Evolutionary conservation across 164 flowering plant genomes (phyloP).

Genomic region (Aristolochia fimbriata): DNA sequence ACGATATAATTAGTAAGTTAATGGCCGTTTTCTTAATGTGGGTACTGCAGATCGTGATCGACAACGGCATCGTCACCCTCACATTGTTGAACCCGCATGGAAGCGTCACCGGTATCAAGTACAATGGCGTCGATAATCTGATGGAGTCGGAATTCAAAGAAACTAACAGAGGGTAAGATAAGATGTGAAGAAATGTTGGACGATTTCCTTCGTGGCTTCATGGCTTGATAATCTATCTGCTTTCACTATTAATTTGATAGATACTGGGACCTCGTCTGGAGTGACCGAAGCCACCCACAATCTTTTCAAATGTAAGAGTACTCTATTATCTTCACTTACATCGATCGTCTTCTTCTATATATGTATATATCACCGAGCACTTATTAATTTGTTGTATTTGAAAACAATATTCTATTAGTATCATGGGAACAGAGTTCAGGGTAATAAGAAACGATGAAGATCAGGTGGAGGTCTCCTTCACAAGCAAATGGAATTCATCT

Average conservation of each 20-base stretch:
- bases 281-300: conserved; percentile 8
- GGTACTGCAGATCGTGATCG: conserved; percentile 28
- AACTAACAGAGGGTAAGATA: conserved; percentile 25
- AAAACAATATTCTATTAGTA: conserved; percentile 37
- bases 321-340: no score
- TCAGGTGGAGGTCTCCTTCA: conserved; percentile 79
- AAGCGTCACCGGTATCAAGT: conserved; percentile 23
- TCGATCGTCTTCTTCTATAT: not conserved
- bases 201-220: not conserved
- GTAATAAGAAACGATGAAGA: conserved; percentile 55
- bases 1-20: no score
- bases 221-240: not conserved
- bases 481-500: conserved; percentile 65
- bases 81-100: conserved; percentile 35
- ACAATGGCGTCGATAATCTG: conserved; percentile 27
- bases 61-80: conserved; percentile 27
- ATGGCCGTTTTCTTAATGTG: no score
- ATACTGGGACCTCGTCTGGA: conserved; percentile 40
- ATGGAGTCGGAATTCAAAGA: conserved; percentile 25
- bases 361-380: no score
- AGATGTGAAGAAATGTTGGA: no score
- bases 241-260: conserved; percentile 6
- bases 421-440: conserved; percentile 46
- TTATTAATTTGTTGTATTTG: no score
- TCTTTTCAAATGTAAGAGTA: conserved; percentile 17